Percentiles rank a stretch among this genome's conserved stretches.
phyloP scores from a whole-genome alignment of 192 early-diverging fungal genomes.

The Backusella macrospora region DNA sequence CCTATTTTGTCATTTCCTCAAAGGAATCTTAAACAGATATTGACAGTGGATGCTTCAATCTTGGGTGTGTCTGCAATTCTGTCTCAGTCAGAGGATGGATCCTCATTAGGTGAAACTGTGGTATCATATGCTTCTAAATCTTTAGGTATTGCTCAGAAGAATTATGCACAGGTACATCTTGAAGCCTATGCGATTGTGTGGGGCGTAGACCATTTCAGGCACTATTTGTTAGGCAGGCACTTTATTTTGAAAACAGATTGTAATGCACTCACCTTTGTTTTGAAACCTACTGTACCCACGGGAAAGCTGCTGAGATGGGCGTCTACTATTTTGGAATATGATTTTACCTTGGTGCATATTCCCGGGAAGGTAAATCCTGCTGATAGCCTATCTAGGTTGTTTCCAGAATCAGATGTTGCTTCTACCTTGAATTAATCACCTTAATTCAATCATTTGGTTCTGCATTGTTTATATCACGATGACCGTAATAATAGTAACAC shows the following conservation, averaged over 20 bases:
- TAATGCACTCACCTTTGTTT: not conserved
- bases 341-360: too few relatives aligned
- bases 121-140: conserved; percentile 30
- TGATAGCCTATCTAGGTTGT: too few relatives aligned
- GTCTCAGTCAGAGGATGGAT: conserved; percentile 8
- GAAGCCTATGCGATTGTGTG: conserved; percentile 34
- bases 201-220: conserved; percentile 31
- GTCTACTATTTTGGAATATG: too few relatives aligned
- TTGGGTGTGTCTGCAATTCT: not conserved
- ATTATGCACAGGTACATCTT: conserved; percentile 32
- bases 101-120: conserved; percentile 15
- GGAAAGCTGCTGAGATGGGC: not conserved
- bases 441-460: too few relatives aligned
- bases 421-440: too few relatives aligned
- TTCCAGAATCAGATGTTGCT: too few relatives aligned
- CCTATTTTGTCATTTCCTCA: conserved; percentile 14
- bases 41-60: not conserved
- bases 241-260: not conserved
- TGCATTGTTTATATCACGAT: not conserved
- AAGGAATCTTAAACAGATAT: not conserved
- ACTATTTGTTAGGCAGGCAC: conserved; percentile 27
- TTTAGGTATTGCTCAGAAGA: conserved; percentile 24
- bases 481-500: too few relatives aligned
- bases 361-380: too few relatives aligned
- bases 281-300: conserved; percentile 11